Base-by-base conservation (phyloP, 2,329 filamentous ascomycete species). In the Neonectria hederae region DNA sequence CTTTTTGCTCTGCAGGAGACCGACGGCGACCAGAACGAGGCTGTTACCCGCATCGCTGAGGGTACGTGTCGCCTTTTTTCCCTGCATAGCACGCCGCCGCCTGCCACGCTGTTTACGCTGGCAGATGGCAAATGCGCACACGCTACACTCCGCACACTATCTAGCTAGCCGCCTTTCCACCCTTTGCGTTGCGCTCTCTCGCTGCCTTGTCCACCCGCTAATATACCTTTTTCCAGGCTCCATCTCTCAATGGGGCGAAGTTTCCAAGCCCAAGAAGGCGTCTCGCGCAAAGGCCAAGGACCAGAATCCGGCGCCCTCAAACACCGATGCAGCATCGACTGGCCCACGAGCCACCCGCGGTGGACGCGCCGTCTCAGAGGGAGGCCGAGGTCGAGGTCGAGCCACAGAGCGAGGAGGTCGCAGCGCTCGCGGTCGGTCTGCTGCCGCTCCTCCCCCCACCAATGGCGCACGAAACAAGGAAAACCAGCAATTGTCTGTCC, bases 1-100 rank as follows among this genome's bases (percentile, higher is more conserved):
- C 89, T 98, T 69, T 96, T 96, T 79, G 94, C 94, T 67, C 86
- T 99, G 65, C 89, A 97, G 80, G 96, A 99, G 84, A 91, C 90
- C 61, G 87, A 92, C 74, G 92, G 92, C 74, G 92, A 96, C 80
- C 84, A 93, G 75, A 87, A 91, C 72, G 82, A 87, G 73, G 89
- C 92, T 70, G 91, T 92, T 76, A 89, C 91, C 75, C 89, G 90
- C 80, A 95, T 96, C 79, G 89, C 90, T 74, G 90, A 94, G 80
- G 92, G 92, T 94, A 84, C 66, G 78, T 78, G 55, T 67, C 60
- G 57, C 69, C 51, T 60, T 67, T 60, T 62, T 54, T 48, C 62
- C 48, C 53, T 65, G 54, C 57, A 43, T 58, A 45, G 35, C 55
- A 62, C 62, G 63, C 57, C 54, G 62, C 63, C 67, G 54, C 60